phyloP scores from a whole-genome alignment of 257 asterid genomes.

The Nicotiana noctiflora region DNA sequence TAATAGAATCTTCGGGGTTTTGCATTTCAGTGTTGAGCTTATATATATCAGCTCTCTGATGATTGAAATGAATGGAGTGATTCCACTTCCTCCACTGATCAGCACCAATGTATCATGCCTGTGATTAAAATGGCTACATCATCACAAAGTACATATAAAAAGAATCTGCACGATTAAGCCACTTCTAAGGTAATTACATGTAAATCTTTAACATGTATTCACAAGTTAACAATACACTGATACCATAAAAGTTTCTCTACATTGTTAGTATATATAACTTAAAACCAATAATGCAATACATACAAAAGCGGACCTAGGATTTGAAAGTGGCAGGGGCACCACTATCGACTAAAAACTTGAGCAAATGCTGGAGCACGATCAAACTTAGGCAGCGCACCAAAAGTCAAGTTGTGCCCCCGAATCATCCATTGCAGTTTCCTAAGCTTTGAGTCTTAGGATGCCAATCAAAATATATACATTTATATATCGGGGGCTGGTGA shows the following conservation, averaged over 20 bases:
- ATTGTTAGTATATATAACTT: background rate
- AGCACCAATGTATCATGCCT: slow-evolving; percentile 78
- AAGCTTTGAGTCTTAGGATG: too few species aligned
- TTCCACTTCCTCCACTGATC: slow-evolving; percentile 99
- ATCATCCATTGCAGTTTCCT: too few species aligned
- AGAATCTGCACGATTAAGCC: too few species aligned
- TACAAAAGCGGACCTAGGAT: too few species aligned
- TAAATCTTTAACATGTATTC: background rate
- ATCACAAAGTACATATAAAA: background rate
- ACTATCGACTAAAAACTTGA: too few species aligned
- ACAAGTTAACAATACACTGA: background rate
- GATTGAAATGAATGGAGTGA: slow-evolving; percentile 85
- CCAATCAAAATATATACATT: too few species aligned
- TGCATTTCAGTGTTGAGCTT: slow-evolving; percentile 37
- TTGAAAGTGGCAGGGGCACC: too few species aligned
- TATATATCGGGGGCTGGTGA: too few species aligned
- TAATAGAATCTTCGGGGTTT: slow-evolving; percentile 56
- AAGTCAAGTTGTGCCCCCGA: too few species aligned
- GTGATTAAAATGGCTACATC: slow-evolving; percentile 12
- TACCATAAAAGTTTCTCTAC: background rate
- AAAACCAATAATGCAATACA: background rate
- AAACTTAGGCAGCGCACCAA: too few species aligned
- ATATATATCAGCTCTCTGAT: slow-evolving; percentile 56
- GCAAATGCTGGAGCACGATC: too few species aligned
- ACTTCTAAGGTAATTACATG: too few species aligned